phyloP scores from a whole-genome alignment of 768 basidiomycete species.

The Thelephora aurantiotincta region DNA sequence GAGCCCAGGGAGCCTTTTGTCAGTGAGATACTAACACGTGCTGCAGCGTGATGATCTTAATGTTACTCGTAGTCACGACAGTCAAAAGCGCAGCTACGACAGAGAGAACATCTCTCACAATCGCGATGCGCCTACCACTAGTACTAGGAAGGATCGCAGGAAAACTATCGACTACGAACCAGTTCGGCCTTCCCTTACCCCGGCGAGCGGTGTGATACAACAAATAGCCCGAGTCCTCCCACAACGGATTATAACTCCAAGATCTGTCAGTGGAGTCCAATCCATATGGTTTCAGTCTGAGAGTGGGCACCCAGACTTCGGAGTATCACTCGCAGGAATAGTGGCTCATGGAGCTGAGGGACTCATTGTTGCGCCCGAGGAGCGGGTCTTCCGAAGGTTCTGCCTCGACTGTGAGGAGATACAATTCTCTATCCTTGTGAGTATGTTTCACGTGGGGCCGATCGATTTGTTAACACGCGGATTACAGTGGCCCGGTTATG shows the following conservation, averaged over 20 bases:
- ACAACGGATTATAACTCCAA: background rate
- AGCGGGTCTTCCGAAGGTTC: background rate
- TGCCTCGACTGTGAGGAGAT: background rate
- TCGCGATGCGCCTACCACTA: no score
- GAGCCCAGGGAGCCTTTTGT: no score
- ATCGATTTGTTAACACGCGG: background rate
- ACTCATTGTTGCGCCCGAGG: background rate
- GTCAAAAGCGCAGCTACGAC: no score
- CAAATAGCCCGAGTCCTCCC: background rate
- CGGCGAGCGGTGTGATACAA: no score
- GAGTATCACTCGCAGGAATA: background rate
- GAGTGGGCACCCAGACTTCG: background rate
- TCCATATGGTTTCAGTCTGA: background rate
- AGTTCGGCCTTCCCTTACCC: no score
- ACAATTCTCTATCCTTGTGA: background rate
- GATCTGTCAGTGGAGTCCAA: background rate
- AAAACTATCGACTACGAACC: no score
- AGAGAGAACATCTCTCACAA: no score
- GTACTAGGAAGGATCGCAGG: no score
- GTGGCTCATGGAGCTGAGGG: background rate
- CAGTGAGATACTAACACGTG: no score
- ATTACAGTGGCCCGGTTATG: background rate
- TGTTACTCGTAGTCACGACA: no score
- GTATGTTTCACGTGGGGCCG: background rate
- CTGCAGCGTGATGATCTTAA: no score